Percentiles rank a stretch among this genome's conserved stretches.
phyloP scores from a whole-genome alignment of 345 rosid genomes.

The Gossypium thurberi region DNA sequence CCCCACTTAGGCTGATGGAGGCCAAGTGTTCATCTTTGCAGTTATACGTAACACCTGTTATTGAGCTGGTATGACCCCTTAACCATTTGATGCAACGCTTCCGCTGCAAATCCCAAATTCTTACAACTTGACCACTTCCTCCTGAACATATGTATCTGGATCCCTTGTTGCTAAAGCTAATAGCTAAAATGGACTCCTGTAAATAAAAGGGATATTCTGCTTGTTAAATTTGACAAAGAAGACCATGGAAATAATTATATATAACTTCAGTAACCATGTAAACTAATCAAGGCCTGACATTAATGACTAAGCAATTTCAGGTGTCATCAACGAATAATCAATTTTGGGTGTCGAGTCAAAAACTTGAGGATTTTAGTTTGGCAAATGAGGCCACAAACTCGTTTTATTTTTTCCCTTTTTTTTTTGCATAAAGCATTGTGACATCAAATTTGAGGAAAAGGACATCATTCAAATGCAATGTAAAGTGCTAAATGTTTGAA shows the following conservation, averaged over 20 bases:
- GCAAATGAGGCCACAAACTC: background rate
- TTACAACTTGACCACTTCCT: constrained; percentile 82
- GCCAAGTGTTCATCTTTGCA: constrained; percentile 98
- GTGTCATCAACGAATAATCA: background rate
- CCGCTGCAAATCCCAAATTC: constrained; percentile 96
- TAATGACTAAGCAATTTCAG: background rate
- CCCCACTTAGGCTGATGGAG: constrained; percentile 80
- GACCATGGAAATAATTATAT: background rate
- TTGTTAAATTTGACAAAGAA: constrained; percentile 12
- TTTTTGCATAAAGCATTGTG: background rate
- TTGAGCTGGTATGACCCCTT: constrained; percentile 80
- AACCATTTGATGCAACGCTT: constrained; percentile 88
- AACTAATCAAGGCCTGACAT: constrained; percentile 3
- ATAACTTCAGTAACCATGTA: background rate
- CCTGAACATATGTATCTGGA: constrained; percentile 94
- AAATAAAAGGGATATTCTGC: constrained; percentile 13
- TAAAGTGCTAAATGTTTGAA: background rate
- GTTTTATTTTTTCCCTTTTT: background rate
- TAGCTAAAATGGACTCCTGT: constrained; percentile 81
- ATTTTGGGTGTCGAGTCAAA: background rate
- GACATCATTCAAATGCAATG: background rate
- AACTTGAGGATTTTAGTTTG: background rate
- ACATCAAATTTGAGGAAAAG: background rate
- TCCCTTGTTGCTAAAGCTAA: constrained; percentile 81
- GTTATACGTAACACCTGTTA: constrained; percentile 88